Base-by-base conservation (phyloP, 2,329 filamentous ascomycete species). In the Thermoascus crustaceus region DNA sequence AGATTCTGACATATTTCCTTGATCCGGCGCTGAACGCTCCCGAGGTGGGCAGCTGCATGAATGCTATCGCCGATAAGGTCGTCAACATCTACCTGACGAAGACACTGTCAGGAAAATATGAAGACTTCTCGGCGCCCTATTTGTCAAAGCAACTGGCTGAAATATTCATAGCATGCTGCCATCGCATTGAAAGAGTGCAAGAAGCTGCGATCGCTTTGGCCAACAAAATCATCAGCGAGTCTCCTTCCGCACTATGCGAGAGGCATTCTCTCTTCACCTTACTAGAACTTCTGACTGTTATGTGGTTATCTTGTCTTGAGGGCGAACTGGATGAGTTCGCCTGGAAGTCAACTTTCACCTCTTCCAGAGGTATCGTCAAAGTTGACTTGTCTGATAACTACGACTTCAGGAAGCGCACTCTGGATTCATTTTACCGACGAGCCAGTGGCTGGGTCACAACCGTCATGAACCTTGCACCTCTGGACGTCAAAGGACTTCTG, bases 301-400 rank as follows among this genome's bases (percentile, higher is more conserved):
- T 98, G 81, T 98, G 89, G 89, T 78, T 78, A 31, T 89, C 87
- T 53, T 98, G 91, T 55, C 69, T 98, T 10, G 89, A 98, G 57
- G 83, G 83, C 8, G 91, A 99, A 58, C 88, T 88, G 0, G 89
- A 98, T 49, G 79, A 93, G 52, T 98, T 96, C 52, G 80, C 86
- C 34, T 93, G 87, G 64, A 80, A 80, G 42, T 84, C 87, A 3
- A 79, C 76, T 3, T 93, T 94, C 55, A 78, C 72, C 3, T 96
- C 88, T 1, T 64, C 72, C 2, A 76, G 83, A 43, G 86, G 83
- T 8, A 77, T 82, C 26, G 84, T 98, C 14, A 80, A 78, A 1
- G 75, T 98, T 14, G 82, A 94, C 52, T 71, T 98, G n/a, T 94
- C 91, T 1, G 91, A 99, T 57, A 85, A 95, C 57, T 94, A 93